Evolutionary conservation across 768 basidiomycete species (phyloP).

Genomic region (Coprinopsis sp.): DNA sequence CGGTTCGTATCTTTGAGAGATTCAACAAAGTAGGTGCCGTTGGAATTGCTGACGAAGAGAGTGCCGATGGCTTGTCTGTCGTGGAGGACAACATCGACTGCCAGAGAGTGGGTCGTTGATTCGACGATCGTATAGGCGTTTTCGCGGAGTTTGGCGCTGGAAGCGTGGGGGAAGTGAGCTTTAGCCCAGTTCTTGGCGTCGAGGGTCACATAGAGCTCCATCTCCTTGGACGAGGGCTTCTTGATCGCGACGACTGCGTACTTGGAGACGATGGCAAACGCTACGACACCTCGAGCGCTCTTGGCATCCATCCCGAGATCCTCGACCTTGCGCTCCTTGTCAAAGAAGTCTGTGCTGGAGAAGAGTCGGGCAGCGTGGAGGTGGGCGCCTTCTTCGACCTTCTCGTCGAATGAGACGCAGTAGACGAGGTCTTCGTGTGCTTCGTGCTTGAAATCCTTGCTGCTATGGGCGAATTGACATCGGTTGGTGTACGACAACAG

Average conservation of each 20-base stretch:
- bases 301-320: slow-evolving; percentile 85
- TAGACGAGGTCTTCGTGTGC: slow-evolving; percentile 75
- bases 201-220: slow-evolving; percentile 81
- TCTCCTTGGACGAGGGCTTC: slow-evolving; percentile 59
- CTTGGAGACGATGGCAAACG: slow-evolving; percentile 89
- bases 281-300: slow-evolving; percentile 84
- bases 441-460: slow-evolving; percentile 74
- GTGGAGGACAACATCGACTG: slow-evolving; percentile 86
- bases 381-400: slow-evolving; percentile 42
- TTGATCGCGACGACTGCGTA: slow-evolving; percentile 89
- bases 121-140: slow-evolving; percentile 97
- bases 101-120: slow-evolving; percentile 87
- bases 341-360: slow-evolving; percentile 84
- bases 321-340: slow-evolving; percentile 56
- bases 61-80: slow-evolving; percentile 72
- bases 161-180: slow-evolving; percentile 90
- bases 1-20: slow-evolving; percentile 90
- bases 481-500: slow-evolving; percentile 68
- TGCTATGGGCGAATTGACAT: slow-evolving; percentile 90
- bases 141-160: slow-evolving; percentile 71
- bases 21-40: slow-evolving; percentile 93
- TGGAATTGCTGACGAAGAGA: slow-evolving; percentile 91
- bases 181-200: slow-evolving; percentile 84
- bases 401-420: slow-evolving; percentile 83
- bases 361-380: slow-evolving; percentile 69